phyloP scores from a whole-genome alignment of 352 stramenopile genomes.

The Globisporangium alternatum region DNA sequence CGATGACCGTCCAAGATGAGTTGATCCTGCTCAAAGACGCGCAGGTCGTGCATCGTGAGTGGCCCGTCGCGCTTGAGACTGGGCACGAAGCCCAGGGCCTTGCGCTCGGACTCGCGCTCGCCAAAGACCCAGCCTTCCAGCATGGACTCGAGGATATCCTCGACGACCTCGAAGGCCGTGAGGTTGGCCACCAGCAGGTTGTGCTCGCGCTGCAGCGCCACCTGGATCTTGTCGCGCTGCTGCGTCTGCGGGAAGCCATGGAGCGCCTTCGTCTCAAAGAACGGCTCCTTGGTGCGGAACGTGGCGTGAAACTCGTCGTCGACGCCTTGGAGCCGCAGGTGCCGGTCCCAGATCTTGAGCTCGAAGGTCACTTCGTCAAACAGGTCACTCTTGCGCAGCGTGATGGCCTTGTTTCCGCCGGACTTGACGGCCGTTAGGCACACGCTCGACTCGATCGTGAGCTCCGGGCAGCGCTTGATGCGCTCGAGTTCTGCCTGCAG shows the following conservation, averaged over 20 bases:
- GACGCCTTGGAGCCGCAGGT: conserved; percentile 71
- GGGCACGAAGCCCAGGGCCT: conserved; percentile 75
- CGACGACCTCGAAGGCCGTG: conserved; percentile 88
- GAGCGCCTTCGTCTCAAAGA: conserved; percentile 88
- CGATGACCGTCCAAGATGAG: conserved; percentile 33
- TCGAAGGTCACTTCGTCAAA: conserved; percentile 74
- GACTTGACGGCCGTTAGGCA: conserved; percentile 68
- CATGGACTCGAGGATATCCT: conserved; percentile 94
- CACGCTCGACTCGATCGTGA: conserved; percentile 46
- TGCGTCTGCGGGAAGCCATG: conserved; percentile 91
- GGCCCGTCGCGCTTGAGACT: conserved; percentile 82
- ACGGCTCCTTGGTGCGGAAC: conserved; percentile 73
- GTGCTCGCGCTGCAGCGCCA: conserved; percentile 85
- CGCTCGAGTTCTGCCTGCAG: conserved; percentile 69
- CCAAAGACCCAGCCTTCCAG: conserved; percentile 96
- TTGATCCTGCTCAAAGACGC: conserved; percentile 51
- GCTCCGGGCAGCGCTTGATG: conserved; percentile 55
- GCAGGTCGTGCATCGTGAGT: conserved; percentile 67
- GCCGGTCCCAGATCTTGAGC: conserved; percentile 63
- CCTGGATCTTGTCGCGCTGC: conserved; percentile 69
- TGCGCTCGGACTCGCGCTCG: conserved; percentile 80
- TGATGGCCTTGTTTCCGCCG: conserved; percentile 32
- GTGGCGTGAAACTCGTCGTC: conserved; percentile 92
- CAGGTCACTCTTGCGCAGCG: conserved; percentile 61
- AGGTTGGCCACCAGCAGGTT: conserved; percentile 83